A percentile compares a stretch with the other conserved stretches of the same genome.
Evolutionary conservation across 225 moss, liverwort and hornwort genomes (phyloP).

Genomic region (Polytrichum formosum): DNA sequence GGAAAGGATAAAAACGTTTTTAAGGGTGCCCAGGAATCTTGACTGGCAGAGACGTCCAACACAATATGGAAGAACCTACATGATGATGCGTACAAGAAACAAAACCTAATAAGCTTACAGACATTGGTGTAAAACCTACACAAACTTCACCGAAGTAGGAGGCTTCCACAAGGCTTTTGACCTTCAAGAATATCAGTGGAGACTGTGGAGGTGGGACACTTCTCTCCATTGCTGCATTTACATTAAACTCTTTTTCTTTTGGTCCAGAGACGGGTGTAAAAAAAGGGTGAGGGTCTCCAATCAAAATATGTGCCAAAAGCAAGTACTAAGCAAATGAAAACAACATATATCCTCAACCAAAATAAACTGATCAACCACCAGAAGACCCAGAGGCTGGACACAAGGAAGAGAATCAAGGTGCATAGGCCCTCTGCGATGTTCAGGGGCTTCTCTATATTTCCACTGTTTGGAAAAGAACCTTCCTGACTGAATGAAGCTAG

Average conservation of each 20-base stretch:
- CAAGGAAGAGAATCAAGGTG: constrained; percentile 30
- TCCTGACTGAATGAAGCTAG: constrained; percentile 56
- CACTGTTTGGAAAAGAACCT: constrained; percentile 61
- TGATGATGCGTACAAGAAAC: no score
- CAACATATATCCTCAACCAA: constrained; percentile 64
- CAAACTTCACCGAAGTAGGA: no score
- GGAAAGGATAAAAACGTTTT: no score
- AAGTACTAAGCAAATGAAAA: constrained; percentile 43
- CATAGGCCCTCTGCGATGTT: constrained; percentile 44
- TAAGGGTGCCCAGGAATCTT: no score
- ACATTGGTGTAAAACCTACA: no score
- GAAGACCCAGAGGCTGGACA: constrained; percentile 27
- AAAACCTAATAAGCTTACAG: no score
- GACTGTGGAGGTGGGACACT: no score
- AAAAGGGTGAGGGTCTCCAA: constrained; percentile 49
- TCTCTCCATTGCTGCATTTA: not conserved
- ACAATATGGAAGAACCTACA: no score
- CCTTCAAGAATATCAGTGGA: no score
- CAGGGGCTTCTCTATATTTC: constrained; percentile 55
- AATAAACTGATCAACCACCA: constrained; percentile 50
- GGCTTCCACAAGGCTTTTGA: no score
- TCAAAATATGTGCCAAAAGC: constrained; percentile 43
- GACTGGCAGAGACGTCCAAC: no score
- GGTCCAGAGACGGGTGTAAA: constrained; percentile 19
- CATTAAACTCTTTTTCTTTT: constrained; percentile 42